Conservation (phyloP, 768 basidiomycete species). For the Jaapia argillacea region DNA sequence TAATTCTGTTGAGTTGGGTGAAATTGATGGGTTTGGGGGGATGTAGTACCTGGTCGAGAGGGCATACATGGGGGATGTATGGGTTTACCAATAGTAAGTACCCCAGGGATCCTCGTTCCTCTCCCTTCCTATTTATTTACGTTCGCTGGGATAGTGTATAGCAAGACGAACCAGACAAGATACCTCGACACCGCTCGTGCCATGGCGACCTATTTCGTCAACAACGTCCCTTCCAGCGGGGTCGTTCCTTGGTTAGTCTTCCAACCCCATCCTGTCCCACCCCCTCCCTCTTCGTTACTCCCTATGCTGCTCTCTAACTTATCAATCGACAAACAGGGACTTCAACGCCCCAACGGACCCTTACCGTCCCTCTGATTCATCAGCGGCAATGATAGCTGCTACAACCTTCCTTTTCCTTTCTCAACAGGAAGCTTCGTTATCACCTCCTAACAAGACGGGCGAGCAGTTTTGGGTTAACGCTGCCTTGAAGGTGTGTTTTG, state of each 20-base stretch:
- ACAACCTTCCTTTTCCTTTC: slow-evolving; percentile 52
- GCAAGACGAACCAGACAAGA: slow-evolving; percentile 33
- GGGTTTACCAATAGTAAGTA: slow-evolving; percentile 59
- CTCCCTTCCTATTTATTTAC: neutral
- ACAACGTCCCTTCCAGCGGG: slow-evolving; percentile 46
- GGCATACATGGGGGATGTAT: slow-evolving; percentile 64
- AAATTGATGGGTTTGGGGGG: too few relatives aligned
- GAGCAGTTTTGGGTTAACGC: slow-evolving; percentile 32
- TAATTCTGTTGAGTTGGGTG: neutral
- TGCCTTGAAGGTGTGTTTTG: slow-evolving; percentile 32
- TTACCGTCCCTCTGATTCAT: slow-evolving; percentile 56
- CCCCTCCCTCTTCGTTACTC: too few relatives aligned
- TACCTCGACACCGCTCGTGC: slow-evolving; percentile 54
- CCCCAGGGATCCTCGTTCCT: slow-evolving; percentile 1
- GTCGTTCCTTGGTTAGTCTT: slow-evolving; percentile 54
- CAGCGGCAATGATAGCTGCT: slow-evolving; percentile 55
- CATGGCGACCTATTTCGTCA: slow-evolving; percentile 50
- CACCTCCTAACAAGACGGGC: slow-evolving; percentile 18
- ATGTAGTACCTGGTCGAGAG: slow-evolving; percentile 62
- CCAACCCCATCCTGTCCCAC: neutral
- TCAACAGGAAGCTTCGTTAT: slow-evolving; percentile 24
- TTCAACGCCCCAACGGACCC: slow-evolving; percentile 57
- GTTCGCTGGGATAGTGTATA: slow-evolving; percentile 37
- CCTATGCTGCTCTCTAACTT: too few relatives aligned
- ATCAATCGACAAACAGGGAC: slow-evolving; percentile 35